A percentile compares a stretch with the other conserved stretches of the same genome.
These are phyloP conservation scores for Termitomyces sp. DNA, from an alignment of 1,284 basidiomycete genomes.

Conservation along the genomic window DNA sequence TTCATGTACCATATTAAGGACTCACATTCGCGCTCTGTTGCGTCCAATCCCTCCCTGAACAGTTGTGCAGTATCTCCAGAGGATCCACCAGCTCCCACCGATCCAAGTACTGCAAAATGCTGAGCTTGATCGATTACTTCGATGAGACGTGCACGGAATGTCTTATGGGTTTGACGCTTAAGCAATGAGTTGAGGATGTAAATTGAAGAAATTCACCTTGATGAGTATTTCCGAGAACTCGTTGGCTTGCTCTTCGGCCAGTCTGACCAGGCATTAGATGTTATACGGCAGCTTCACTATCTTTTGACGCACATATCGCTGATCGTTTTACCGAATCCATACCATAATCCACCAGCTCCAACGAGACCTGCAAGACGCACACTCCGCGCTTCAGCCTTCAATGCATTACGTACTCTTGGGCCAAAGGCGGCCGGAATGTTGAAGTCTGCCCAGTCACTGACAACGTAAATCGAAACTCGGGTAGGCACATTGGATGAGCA, in stretches of 20 bases:
- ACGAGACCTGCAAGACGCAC: constrained; percentile 78
- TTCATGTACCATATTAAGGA: constrained; percentile 14
- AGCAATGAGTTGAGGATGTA: constrained; percentile 4
- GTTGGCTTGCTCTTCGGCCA: constrained; percentile 65
- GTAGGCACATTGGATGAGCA: constrained; percentile 13
- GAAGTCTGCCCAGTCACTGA: constrained; percentile 82
- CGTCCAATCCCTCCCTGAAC: constrained; percentile 86
- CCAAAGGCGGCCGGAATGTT: constrained; percentile 75
- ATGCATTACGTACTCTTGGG: constrained; percentile 71
- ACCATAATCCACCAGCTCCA: constrained; percentile 86
- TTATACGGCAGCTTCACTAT: neutral
- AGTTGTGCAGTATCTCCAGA: constrained; percentile 59
- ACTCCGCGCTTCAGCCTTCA: constrained; percentile 79
- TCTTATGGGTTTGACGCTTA: constrained; percentile 36
- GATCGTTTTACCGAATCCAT: constrained; percentile 80
- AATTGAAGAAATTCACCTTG: constrained; percentile 39
- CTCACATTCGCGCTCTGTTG: constrained; percentile 82
- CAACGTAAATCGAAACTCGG: neutral
- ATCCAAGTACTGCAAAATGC: constrained; percentile 75
- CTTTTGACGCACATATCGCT: constrained; percentile 67
- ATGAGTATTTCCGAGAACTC: constrained; percentile 67
- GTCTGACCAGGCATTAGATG: constrained; percentile 32
- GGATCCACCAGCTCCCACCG: constrained; percentile 45
- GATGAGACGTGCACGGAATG: constrained; percentile 73
- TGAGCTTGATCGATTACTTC: constrained; percentile 88